Evolutionary conservation across 371 early-diverging fungal genomes (phyloP), one percentile per base, ranked within the genome.

Genomic region (Rhizoclosmatium hyalinum): DNA sequence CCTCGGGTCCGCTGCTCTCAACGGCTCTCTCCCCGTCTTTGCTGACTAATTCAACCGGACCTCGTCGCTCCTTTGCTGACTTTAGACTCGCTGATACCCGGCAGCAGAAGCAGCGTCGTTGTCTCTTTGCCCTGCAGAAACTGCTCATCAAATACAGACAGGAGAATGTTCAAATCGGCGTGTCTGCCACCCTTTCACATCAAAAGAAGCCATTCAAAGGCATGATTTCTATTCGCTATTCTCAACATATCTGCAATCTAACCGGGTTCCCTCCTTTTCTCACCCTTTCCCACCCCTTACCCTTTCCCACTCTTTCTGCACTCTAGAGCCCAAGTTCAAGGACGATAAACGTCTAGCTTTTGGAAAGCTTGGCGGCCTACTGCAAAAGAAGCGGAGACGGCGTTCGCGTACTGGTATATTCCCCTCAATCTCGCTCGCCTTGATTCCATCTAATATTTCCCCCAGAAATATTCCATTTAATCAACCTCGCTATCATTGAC

Each of bases 281-380:
- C 19, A 24, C n/a, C 32, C 32, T 8, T 14, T 32, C 32, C 32
- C 32, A 32, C 32, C 32, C 24, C 32, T 32, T 32, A 24, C 32
- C 32, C 32, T 32, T 32, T 32, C 32, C 32, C 32, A 32, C 32
- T 32, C 32, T 32, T 32, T 32, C 32, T 32, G 32, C 32, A 32
- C 32, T 32, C 32, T n/a, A 78, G 78, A 78, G 60, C 78, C 78
- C 12, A 78, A 78, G 43, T 78, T 78, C 65, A 78, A 78, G 64
- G 78, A 78, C 32, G 78, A 78, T 17, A 78, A 78, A 57, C 45
- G 68, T 6, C 72, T 75, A 19, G 72, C 62, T 6, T 54, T 73
- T 12, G 66, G 65, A 8, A 78, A 78, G 53, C 64, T 78, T 2
- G 66, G 74, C 5, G 73, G 69, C 17, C 55, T 78, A 42, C 68